Base-by-base conservation (phyloP, 192 early-diverging fungal species). In the Linnemannia schmuckeri region DNA sequence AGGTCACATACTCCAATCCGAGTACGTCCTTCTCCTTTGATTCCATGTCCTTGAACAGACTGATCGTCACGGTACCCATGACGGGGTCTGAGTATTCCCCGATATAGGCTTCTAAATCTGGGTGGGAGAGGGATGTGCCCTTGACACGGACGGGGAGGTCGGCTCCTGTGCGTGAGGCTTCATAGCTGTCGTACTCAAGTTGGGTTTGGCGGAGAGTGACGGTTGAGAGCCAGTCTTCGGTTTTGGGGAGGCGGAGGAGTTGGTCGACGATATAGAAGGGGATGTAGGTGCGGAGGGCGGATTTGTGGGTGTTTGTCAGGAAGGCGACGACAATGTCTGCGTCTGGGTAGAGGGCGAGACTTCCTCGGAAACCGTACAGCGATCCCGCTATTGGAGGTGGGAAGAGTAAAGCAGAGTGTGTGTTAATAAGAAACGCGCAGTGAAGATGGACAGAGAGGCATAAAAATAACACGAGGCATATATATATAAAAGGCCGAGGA, bases 281-380 rank as follows among this genome's bases (percentile, higher is more conserved):
- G 30, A 66, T 66, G 61, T 66, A 35, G 27, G 61, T 66, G 8
- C 61, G 61, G 30, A 66, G 61, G n/a, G 61, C 30, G n/a, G 61
- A 66, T 66, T 33, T 66, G 61, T 66, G 61, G 61, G 61, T 66
- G 61, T 66, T 66, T 27, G 61, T 66, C 10, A 66, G 13, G 61
- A 66, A 66, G 61, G 61, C 61, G 61, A 66, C 27, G 61, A 66
- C 61, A 30, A 66, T 66, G 61, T 66, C 61, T 66, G 61, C 61
- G 30, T 66, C 61, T 66, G 61, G 61, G 61, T 66, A 66, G 30
- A 66, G 61, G 61, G 61, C 61, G 13, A 66, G 2, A 15, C 61
- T 66, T 27, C 61, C 61, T 33, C 61, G 9, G 61, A 33, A 66
- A 0, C 61, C 61, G 61, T 4, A 15, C 12, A 66, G 0, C 27